These are phyloP conservation scores for Fusarium pseudoanthophilum DNA, from an alignment of 2,329 filamentous ascomycete genomes.

Conservation along the genomic window DNA sequence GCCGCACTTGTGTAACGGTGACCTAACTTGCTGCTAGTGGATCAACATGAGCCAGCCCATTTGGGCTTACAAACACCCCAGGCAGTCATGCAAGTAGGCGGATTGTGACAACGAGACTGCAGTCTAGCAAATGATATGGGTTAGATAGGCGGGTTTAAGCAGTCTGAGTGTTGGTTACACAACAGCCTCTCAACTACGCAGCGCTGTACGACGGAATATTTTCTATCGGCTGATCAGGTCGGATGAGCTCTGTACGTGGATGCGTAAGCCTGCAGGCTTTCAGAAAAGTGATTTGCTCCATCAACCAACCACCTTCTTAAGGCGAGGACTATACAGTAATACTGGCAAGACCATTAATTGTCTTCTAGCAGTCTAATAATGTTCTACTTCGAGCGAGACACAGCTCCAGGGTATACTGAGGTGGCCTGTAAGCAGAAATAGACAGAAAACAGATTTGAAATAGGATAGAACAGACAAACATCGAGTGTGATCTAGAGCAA, in stretches of 20 bases:
- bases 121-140: constrained; percentile 1
- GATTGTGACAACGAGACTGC: constrained; percentile 1
- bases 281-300: neutral
- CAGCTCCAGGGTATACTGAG: constrained; percentile 21
- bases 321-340: constrained; percentile 2
- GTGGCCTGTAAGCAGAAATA: constrained; percentile 14
- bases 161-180: constrained; percentile 24
- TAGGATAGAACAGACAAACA: constrained; percentile 14
- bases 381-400: constrained; percentile 6
- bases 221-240: constrained; percentile 14
- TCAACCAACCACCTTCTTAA: neutral
- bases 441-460: constrained; percentile 14
- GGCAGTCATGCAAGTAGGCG: neutral
- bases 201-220: constrained; percentile 14
- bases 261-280: neutral
- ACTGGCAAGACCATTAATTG: neutral
- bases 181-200: neutral
- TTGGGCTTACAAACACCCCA: neutral
- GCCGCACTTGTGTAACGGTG: constrained; percentile 30
- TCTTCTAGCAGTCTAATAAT: constrained; percentile 8
- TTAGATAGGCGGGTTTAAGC: constrained; percentile 5
- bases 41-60: neutral
- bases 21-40: neutral
- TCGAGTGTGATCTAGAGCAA: constrained; percentile 37
- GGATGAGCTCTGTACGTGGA: neutral